Evolutionary conservation across 2,329 filamentous ascomycete genomes (phyloP).

Genomic region (Cyclaneusma minus): DNA sequence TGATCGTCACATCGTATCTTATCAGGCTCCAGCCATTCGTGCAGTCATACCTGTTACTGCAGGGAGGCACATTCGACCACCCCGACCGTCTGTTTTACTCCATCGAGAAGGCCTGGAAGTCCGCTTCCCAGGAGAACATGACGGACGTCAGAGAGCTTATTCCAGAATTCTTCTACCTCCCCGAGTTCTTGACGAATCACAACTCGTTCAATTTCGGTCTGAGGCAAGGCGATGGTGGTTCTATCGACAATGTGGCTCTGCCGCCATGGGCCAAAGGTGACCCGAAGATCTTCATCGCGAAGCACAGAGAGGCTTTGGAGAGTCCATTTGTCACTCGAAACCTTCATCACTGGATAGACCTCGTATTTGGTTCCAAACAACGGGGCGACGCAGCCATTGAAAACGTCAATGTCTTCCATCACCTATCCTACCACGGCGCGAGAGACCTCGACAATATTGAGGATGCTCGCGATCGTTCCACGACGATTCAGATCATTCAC

Average conservation of each 20-base stretch:
- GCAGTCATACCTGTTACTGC: conserved; percentile 82
- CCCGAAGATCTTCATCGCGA: conserved; percentile 86
- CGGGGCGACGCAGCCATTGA: conserved; percentile 84
- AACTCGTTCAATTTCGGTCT: conserved; percentile 90
- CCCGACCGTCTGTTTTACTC: conserved; percentile 93
- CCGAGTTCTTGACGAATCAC: conserved; percentile 85
- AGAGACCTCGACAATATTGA: conserved; percentile 84
- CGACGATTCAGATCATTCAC: conserved; percentile 91
- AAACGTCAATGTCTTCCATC: conserved; percentile 87
- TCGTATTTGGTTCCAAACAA: conserved; percentile 90
- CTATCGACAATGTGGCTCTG: conserved; percentile 75
- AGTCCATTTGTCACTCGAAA: conserved; percentile 83
- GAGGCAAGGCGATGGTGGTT: conserved; percentile 63
- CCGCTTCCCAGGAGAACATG: conserved; percentile 78
- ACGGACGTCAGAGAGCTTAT: conserved; percentile 89
- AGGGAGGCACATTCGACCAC: conserved; percentile 94
- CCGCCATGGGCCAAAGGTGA: conserved; percentile 96
- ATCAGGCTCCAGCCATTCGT: conserved; percentile 94
- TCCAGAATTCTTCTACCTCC: conserved; percentile 93
- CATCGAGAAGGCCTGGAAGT: conserved; percentile 79
- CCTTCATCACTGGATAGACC: conserved; percentile 87
- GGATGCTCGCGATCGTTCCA: conserved; percentile 72
- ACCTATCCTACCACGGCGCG: conserved; percentile 86
- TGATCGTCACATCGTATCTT: conserved; percentile 95
- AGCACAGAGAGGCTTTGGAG: conserved; percentile 89